These are phyloP conservation scores for Papilionanthe hybrid DNA, from an alignment of 116 monocot species.

Conservation along the genomic window DNA sequence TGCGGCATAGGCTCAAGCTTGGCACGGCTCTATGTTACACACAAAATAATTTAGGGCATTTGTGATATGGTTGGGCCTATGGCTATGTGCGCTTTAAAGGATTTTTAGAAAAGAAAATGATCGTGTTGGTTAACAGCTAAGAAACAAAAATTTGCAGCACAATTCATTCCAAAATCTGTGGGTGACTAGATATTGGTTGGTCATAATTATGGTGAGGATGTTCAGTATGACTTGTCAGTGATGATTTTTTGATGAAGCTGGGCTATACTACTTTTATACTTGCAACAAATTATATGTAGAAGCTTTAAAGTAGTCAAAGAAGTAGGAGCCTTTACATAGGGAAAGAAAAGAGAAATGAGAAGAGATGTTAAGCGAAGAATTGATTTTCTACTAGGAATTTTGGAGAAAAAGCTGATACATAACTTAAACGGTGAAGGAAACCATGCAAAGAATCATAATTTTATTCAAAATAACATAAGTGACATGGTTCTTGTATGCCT, in stretches of 20 bases:
- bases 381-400: too few relatives aligned
- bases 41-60: too few relatives aligned
- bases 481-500: too few relatives aligned
- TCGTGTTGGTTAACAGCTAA: neutral
- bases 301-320: too few relatives aligned
- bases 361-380: too few relatives aligned
- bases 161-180: neutral
- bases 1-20: too few relatives aligned
- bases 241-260: neutral
- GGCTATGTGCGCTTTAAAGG: neutral
- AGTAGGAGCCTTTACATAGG: too few relatives aligned
- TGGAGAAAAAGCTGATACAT: neutral
- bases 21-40: too few relatives aligned
- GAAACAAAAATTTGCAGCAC: neutral
- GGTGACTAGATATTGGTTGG: neutral
- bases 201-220: neutral
- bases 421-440: neutral
- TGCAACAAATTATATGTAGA: too few relatives aligned
- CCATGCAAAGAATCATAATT: neutral
- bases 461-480: neutral
- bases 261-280: neutral
- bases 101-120: neutral
- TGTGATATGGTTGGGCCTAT: neutral
- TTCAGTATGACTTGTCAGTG: neutral
- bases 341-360: too few relatives aligned